Evolutionary conservation across 176 grass and related monocot genomes (phyloP), one percentile per base, ranked within the genome.

Genomic region (Hordeum marinum): DNA sequence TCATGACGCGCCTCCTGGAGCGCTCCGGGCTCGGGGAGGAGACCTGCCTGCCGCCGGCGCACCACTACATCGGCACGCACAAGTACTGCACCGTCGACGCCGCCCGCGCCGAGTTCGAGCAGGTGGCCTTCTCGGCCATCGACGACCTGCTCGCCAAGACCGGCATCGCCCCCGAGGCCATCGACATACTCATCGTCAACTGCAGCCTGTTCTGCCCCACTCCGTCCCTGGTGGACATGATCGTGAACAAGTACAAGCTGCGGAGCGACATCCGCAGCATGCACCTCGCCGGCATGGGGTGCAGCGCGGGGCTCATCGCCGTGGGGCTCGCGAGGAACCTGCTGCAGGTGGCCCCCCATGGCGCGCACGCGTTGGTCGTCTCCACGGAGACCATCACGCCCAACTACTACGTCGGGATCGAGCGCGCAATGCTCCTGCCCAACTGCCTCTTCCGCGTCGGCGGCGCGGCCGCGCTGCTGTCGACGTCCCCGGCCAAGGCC

Each of bases 141-240:
- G 90, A 92, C 76, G 87, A 92, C 37, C 82, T 93, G 8, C 77
- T 93, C 72, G 82, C 72, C 58, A 93, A 93, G 88, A 86, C 82
- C 0, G 68, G 92, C 0, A 0, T 90, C 40, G 34, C 34, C 25
- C 45, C 86, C 0, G 41, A 13, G 4, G 79, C 39, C 85, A 39
- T 94, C 85, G 88, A 81, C 85, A 35, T 94, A 35, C 54, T 90
- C 43, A 43, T 94, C 63, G 86, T 88, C 43, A 94, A 94, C 92
- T 93, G 92, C 80, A 94, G 88, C 88, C 43, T 90, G n/a, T 92
- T 92, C 90, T 84, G 78, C 31, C 90, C 90, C 23, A 89, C 87
- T 20, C 90, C 90, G 32, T 92, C 87, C 0, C 65, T 92, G 36
- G 85, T 85, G 1, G 90, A 81, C 31, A 92, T 92, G 90, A 72